Base-by-base conservation (phyloP, 2,329 filamentous ascomycete genomes). In the Aschersonia sp. region DNA sequence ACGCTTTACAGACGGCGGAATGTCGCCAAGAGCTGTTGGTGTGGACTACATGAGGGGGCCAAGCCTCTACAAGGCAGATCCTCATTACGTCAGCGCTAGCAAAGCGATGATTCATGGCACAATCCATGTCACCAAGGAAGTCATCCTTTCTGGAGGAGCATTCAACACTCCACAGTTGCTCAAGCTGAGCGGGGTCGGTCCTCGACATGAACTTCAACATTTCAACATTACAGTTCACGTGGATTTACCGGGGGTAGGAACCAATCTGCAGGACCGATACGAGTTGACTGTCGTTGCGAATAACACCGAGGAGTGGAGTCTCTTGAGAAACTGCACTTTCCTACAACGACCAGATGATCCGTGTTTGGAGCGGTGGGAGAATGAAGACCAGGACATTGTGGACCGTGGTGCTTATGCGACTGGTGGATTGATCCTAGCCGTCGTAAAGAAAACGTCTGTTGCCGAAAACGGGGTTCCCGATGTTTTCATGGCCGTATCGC, bases 241-340 rank as follows among this genome's bases (percentile, higher is more conserved):
- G 3, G 68, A 83, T 55, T 66, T 79, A 2, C 79, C 77, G 0
- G 80, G 77, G 44, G 79, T 84, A 9, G 81, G 79, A 30, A 70
- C 66, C 41, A 81, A 81, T 59, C 49, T 60, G 22, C 52, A 54
- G 48, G 59, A 60, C 47, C 56, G 55, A 35, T 59, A 60, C 47
- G 58, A 61, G 48, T 53, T 59, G 0, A 53, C 49, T 1, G 49
- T 59, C 5, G 31, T 44, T 29, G 43, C 43, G 29, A 50, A 55
- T 9, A 55, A 54, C 0, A 43, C 48, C 3, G 37, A 52, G 0
- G 46, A 51, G 0, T 53, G 48, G 48, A 32, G 41, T 41, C 32
- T 44, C 9, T 31, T 43, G 11, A 41, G 48, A 6, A 55, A 55
- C 44, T 65, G 62, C 44, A 59, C 56, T 30, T 63, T 60, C 41